phyloP scores from a whole-genome alignment of 2,329 filamentous ascomycete genomes.

The Epichloe aotearoae region DNA sequence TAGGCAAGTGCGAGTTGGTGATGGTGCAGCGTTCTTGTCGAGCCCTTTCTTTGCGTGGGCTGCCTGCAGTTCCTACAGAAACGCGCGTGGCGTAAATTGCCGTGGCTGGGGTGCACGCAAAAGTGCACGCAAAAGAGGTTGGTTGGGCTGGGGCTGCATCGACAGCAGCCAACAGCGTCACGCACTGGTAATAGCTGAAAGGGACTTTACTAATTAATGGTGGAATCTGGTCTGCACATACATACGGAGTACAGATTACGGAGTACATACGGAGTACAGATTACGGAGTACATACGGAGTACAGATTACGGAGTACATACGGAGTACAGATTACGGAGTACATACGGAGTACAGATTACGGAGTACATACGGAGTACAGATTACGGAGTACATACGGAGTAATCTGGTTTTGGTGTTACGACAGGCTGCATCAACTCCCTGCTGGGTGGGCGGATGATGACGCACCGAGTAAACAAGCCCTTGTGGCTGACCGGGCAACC shows the following conservation, averaged over 20 bases:
- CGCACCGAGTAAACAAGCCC: conserved; percentile 20
- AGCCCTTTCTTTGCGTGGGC: neutral
- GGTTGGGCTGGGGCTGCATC: neutral
- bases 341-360: no score
- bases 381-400: no score
- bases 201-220: no score
- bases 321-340: no score
- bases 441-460: conserved; percentile 11
- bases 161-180: neutral
- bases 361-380: no score
- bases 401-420: no score
- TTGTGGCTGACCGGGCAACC: conserved; percentile 9
- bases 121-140: neutral
- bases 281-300: no score
- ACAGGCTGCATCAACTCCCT: neutral
- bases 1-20: neutral
- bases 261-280: no score
- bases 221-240: no score
- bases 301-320: no score
- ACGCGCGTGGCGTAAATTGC: conserved; percentile 11
- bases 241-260: no score
- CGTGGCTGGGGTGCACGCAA: conserved; percentile 14
- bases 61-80: conserved; percentile 16
- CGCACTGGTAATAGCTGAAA: no score
- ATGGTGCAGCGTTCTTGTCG: neutral